phyloP scores from a whole-genome alignment of 257 asterid species.

The Jacaranda mimosifolia region DNA sequence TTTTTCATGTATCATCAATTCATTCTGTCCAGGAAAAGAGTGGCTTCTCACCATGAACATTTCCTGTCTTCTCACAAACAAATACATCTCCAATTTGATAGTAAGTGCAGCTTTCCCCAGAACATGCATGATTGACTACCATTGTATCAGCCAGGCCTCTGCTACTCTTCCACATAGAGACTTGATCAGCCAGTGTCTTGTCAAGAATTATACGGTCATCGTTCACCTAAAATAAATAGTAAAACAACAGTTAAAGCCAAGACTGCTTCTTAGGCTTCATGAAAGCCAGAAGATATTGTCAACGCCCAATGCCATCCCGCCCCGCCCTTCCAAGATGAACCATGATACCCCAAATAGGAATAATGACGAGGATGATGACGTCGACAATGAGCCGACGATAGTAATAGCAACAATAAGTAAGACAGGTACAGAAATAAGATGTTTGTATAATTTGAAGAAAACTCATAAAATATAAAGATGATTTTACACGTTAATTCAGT shows the following conservation, averaged over 20 bases:
- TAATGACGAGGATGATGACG: neutral
- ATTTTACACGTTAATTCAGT: neutral
- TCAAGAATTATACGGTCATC: conserved; percentile 88
- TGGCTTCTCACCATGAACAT: conserved; percentile 78
- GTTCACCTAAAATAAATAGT: conserved; percentile 59
- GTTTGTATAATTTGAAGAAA: neutral
- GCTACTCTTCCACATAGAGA: conserved; percentile 92
- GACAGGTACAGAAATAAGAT: neutral
- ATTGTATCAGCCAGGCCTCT: conserved; percentile 79
- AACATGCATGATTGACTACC: conserved; percentile 79
- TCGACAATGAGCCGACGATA: neutral
- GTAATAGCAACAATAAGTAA: neutral
- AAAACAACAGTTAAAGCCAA: conserved; percentile 13
- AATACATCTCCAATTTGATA: conserved; percentile 89
- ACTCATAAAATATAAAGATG: neutral
- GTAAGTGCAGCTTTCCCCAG: conserved; percentile 88
- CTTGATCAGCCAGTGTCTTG: conserved; percentile 98
- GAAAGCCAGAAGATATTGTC: neutral
- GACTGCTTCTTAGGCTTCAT: conserved; percentile 2
- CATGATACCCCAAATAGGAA: neutral
- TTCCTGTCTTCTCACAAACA: conserved; percentile 96
- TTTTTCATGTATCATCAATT: neutral
- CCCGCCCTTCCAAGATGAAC: neutral
- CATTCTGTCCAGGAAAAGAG: neutral
- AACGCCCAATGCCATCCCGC: neutral